Percentiles rank a stretch among this genome's conserved stretches.
Conservation (phyloP, 371 early-diverging fungal genomes). For the Apophysomyces trapeziformis region DNA sequence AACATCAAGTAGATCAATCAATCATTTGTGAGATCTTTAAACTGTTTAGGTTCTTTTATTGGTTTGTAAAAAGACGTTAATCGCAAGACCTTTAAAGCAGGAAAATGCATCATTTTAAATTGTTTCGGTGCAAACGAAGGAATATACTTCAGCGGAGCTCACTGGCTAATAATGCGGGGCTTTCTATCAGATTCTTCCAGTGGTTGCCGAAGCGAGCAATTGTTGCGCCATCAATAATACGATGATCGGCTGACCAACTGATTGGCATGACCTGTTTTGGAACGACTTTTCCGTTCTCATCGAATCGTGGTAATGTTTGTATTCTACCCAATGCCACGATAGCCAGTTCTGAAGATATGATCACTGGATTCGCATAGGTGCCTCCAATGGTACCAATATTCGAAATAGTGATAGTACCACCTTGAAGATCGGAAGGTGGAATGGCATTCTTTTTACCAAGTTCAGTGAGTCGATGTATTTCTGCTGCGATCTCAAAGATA, state of each 20-base stretch:
- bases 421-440: slow-evolving; percentile 67
- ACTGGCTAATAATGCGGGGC: slow-evolving; percentile 64
- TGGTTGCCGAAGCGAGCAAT: slow-evolving; percentile 84
- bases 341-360: slow-evolving; percentile 82
- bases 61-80: too few species aligned
- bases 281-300: slow-evolving; percentile 58
- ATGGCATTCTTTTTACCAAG: slow-evolving; percentile 69
- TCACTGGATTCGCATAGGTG: slow-evolving; percentile 83
- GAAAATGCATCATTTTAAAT: too few species aligned
- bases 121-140: too few species aligned
- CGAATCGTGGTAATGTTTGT: slow-evolving; percentile 80
- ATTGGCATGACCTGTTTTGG: slow-evolving; percentile 71
- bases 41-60: too few species aligned
- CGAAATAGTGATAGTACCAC: slow-evolving; percentile 90
- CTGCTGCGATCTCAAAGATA: slow-evolving; percentile 85
- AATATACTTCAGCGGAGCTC: slow-evolving; percentile 36
- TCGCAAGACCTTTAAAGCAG: too few species aligned
- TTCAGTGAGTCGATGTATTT: slow-evolving; percentile 75
- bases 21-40: too few species aligned
- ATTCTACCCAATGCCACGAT: slow-evolving; percentile 90
- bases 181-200: slow-evolving; percentile 87
- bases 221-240: slow-evolving; percentile 95
- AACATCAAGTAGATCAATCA: too few species aligned
- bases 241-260: slow-evolving; percentile 95
- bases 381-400: slow-evolving; percentile 96